A percentile compares a stretch with the other conserved stretches of the same genome.
phyloP scores from a whole-genome alignment of 306 rosid species.

The Vigna angularis region DNA sequence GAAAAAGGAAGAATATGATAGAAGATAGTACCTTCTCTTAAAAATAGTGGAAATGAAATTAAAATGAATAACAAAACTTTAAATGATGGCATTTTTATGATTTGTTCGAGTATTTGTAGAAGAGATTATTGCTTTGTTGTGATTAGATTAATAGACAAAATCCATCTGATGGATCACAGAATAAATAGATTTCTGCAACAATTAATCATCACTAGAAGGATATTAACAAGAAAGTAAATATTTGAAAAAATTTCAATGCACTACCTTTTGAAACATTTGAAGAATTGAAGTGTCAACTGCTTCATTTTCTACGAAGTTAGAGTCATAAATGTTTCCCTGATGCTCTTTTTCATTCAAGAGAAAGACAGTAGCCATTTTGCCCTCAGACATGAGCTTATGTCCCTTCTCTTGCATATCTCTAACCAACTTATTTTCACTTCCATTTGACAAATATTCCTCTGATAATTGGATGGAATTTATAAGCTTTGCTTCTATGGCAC shows the following conservation, averaged over 20 bases:
- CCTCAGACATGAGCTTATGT: slow-evolving; percentile 63
- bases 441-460: slow-evolving; percentile 54
- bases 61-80: slow-evolving; percentile 18
- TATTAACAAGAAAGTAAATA: too few species aligned
- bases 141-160: slow-evolving; percentile 22
- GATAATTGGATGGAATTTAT: slow-evolving; percentile 58
- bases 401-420: slow-evolving; percentile 67
- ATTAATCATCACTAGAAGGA: slow-evolving; percentile 7
- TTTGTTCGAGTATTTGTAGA: slow-evolving; percentile 26
- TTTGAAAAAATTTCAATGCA: slow-evolving; percentile 51
- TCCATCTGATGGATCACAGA: slow-evolving; percentile 22
- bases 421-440: slow-evolving; percentile 57
- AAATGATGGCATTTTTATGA: slow-evolving; percentile 16
- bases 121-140: slow-evolving; percentile 27
- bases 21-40: slow-evolving; percentile 11
- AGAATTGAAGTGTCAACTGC: slow-evolving; percentile 47
- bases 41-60: slow-evolving; percentile 12
- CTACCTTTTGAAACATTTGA: slow-evolving; percentile 57
- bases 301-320: slow-evolving; percentile 47
- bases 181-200: slow-evolving; percentile 6
- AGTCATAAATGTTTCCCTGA: slow-evolving; percentile 41
- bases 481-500: slow-evolving; percentile 50
- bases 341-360: slow-evolving; percentile 58
- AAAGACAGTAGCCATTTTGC: slow-evolving; percentile 80
- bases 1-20: slow-evolving; percentile 34